phyloP scores from a whole-genome alignment of 768 basidiomycete genomes.

The Lentinula aciculospora region DNA sequence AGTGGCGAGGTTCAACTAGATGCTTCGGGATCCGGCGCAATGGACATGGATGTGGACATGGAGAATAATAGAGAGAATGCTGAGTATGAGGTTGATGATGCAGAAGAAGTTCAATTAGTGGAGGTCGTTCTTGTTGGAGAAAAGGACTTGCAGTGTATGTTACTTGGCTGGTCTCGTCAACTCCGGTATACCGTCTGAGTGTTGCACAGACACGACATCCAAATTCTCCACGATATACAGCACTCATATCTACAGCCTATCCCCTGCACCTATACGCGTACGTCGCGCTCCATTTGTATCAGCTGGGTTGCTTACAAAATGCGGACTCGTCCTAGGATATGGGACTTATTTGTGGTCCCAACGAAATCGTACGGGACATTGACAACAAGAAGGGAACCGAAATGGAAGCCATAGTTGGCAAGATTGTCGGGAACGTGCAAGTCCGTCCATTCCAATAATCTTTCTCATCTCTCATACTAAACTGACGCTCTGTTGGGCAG shows the following conservation, averaged over 20 bases:
- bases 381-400: constrained; percentile 37
- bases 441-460: constrained; percentile 20
- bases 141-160: constrained; percentile 58
- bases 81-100: constrained; percentile 31
- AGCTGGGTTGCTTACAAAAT: neutral
- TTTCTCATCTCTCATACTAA: neutral
- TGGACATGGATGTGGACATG: constrained; percentile 37
- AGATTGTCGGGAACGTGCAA: constrained; percentile 42
- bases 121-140: constrained; percentile 59
- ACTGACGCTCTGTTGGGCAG: neutral
- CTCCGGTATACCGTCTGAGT: neutral
- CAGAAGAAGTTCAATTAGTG: constrained; percentile 37
- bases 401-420: constrained; percentile 38
- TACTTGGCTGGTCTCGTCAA: neutral
- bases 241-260: constrained; percentile 67
- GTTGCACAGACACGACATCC: constrained; percentile 40
- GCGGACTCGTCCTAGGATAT: constrained; percentile 31
- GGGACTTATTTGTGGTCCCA: constrained; percentile 35
- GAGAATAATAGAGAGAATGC: constrained; percentile 10
- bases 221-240: constrained; percentile 48
- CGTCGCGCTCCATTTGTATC: constrained; percentile 21
- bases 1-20: constrained; percentile 42
- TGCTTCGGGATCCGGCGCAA: constrained; percentile 16
- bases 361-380: constrained; percentile 26
- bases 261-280: constrained; percentile 58